These are phyloP conservation scores for Amanita phalloides DNA, from an alignment of 768 basidiomycete species.

Conservation along the genomic window DNA sequence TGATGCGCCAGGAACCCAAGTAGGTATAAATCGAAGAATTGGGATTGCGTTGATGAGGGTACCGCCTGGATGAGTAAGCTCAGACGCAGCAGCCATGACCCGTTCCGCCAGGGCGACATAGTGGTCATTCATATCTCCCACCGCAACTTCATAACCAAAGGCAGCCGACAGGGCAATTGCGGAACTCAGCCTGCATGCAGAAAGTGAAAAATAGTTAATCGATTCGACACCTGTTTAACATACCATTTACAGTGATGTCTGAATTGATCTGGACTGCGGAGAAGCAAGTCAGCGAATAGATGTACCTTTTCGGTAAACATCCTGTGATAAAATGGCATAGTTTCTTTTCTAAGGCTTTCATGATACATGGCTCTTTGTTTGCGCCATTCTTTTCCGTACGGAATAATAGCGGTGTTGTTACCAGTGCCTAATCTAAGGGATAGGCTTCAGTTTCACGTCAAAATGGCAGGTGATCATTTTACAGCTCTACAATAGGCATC, in stretches of 20 bases:
- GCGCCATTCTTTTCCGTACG: neutral
- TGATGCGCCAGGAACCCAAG: slow-evolving; percentile 33
- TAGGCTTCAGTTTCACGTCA: neutral
- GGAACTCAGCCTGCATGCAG: slow-evolving; percentile 18
- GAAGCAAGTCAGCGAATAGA: neutral
- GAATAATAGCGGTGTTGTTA: slow-evolving; percentile 6
- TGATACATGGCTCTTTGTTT: neutral
- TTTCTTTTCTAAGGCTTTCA: neutral
- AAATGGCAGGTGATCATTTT: neutral
- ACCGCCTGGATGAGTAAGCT: slow-evolving; percentile 11
- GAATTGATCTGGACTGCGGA: neutral
- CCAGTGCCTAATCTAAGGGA: slow-evolving; percentile 9
- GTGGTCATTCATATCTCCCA: slow-evolving; percentile 11
- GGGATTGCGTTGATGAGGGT: slow-evolving; percentile 15
- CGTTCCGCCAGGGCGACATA: slow-evolving; percentile 13
- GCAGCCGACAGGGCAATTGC: slow-evolving; percentile 22
- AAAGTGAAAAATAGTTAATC: neutral
- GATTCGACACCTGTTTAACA: neutral
- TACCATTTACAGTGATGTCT: neutral
- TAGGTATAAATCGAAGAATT: slow-evolving; percentile 28
- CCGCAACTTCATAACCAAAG: slow-evolving; percentile 21
- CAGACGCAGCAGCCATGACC: slow-evolving; percentile 1
- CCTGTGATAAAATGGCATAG: neutral
- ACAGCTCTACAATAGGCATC: slow-evolving; percentile 13
- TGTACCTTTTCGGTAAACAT: neutral